Evolutionary conservation across 768 basidiomycete genomes (phyloP).

Genomic region (Macrocybe gigantea): DNA sequence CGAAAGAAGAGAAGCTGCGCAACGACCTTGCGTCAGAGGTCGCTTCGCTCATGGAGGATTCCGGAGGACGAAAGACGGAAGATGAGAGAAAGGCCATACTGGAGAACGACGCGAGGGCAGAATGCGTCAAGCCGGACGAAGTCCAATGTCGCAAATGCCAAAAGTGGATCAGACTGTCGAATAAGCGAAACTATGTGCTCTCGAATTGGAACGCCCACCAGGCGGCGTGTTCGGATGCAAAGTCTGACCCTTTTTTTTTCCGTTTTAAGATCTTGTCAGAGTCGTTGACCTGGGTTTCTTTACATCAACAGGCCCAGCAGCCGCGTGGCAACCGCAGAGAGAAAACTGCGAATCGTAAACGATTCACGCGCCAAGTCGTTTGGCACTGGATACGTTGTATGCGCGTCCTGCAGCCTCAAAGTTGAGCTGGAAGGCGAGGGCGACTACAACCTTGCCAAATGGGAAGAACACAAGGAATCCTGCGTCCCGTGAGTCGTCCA

Average conservation of each 20-base stretch:
- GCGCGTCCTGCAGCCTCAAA: conserved; percentile 40
- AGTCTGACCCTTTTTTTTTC: conserved; percentile 25
- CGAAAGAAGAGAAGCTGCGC: background rate
- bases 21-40: background rate
- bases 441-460: conserved; percentile 56
- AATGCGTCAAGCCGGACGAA: conserved; percentile 42
- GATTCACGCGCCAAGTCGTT: conserved; percentile 55
- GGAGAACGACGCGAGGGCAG: conserved; percentile 46
- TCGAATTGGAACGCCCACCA: conserved; percentile 53
- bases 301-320: conserved; percentile 39
- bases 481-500: conserved; percentile 27
- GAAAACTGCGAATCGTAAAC: conserved; percentile 57
- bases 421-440: conserved; percentile 40
- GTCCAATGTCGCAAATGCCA: conserved; percentile 58
- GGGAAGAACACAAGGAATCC: conserved; percentile 55
- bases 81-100: conserved; percentile 46
- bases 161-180: conserved; percentile 55
- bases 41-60: background rate
- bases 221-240: conserved; percentile 34
- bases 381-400: conserved; percentile 39
- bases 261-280: background rate
- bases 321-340: conserved; percentile 55
- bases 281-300: no score
- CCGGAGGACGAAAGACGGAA: conserved; percentile 17
- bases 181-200: conserved; percentile 32